Evolutionary conservation across 1,284 basidiomycete genomes (phyloP).

Genomic region (Boletus smithii): DNA sequence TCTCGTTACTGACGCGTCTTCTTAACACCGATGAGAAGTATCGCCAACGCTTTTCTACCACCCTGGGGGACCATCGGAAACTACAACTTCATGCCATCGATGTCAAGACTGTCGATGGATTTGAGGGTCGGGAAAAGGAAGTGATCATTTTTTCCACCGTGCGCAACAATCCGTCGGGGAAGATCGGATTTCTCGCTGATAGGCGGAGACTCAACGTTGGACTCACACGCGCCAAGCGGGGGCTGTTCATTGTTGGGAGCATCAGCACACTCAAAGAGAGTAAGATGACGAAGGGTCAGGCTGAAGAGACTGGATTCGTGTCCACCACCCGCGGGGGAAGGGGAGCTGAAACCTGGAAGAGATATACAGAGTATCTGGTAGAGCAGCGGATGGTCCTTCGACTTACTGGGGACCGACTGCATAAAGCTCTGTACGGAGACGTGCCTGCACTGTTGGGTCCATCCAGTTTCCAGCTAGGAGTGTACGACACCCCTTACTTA

Average conservation of each 20-base stretch:
- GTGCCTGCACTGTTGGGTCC: slow-evolving; percentile 22
- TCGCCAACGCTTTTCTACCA: slow-evolving; percentile 48
- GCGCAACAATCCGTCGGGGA: slow-evolving; percentile 68
- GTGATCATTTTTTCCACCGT: slow-evolving; percentile 91
- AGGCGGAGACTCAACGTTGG: slow-evolving; percentile 84
- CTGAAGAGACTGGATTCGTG: slow-evolving; percentile 13
- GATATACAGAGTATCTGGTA: slow-evolving; percentile 55
- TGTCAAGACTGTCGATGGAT: slow-evolving; percentile 89
- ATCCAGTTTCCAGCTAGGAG: slow-evolving; percentile 6
- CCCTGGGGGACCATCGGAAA: slow-evolving; percentile 63
- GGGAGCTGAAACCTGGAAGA: slow-evolving; percentile 55
- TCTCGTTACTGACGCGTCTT: slow-evolving; percentile 62
- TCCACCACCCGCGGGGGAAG: slow-evolving; percentile 34
- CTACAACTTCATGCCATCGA: slow-evolving; percentile 66
- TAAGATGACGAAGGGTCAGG: slow-evolving; percentile 30
- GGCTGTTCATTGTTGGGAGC: slow-evolving; percentile 79
- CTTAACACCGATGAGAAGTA: slow-evolving; percentile 54
- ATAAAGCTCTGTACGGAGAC: slow-evolving; percentile 47
- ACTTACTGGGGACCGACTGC: slow-evolving; percentile 44
- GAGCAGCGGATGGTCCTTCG: slow-evolving; percentile 51
- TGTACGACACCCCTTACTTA: slow-evolving; percentile 11
- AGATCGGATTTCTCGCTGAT: slow-evolving; percentile 90
- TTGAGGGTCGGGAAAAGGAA: slow-evolving; percentile 91
- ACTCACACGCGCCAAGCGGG: slow-evolving; percentile 80
- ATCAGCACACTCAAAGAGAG: slow-evolving; percentile 62